Conservation (phyloP, 2,329 filamentous ascomycete genomes). For the Didymella arachidicola region DNA sequence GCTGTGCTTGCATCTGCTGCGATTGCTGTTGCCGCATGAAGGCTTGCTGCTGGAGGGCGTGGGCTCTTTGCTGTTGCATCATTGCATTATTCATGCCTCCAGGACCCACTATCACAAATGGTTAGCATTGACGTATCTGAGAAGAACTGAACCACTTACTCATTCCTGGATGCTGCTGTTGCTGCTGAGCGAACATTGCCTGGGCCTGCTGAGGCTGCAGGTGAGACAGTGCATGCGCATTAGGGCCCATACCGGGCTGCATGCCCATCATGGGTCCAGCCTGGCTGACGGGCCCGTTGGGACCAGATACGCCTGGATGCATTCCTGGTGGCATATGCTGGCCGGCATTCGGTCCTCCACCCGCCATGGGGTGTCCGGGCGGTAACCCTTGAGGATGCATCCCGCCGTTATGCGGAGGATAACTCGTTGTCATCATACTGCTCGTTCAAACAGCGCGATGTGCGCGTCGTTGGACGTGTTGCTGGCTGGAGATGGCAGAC, state of each 20-base stretch:
- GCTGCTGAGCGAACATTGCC: constrained; percentile 60
- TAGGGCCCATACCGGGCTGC: constrained; percentile 70
- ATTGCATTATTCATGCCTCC: constrained; percentile 47
- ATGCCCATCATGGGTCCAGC: constrained; percentile 78
- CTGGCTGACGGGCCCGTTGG: constrained; percentile 74
- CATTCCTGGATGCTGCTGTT: constrained; percentile 51
- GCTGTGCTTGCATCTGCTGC: constrained; percentile 62
- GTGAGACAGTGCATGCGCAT: constrained; percentile 75
- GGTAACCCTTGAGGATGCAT: constrained; percentile 77
- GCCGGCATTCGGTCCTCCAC: constrained; percentile 73
- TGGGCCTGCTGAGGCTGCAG: constrained; percentile 69
- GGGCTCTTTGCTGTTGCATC: constrained; percentile 54
- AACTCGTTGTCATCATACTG: constrained; percentile 77
- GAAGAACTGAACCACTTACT: constrained; percentile 42
- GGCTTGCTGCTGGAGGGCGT: constrained; percentile 49
- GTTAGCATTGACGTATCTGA: constrained; percentile 11
- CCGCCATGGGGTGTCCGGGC: constrained; percentile 69
- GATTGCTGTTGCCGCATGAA: constrained; percentile 63
- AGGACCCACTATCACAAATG: constrained; percentile 46
- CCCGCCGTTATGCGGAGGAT: constrained; percentile 72
- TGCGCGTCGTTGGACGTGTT: background rate
- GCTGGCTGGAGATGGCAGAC: background rate
- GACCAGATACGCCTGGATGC: constrained; percentile 76
- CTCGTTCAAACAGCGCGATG: background rate
- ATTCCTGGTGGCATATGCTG: constrained; percentile 73